Conservation (phyloP, 768 basidiomycete genomes). For the Suillus brevipes region DNA sequence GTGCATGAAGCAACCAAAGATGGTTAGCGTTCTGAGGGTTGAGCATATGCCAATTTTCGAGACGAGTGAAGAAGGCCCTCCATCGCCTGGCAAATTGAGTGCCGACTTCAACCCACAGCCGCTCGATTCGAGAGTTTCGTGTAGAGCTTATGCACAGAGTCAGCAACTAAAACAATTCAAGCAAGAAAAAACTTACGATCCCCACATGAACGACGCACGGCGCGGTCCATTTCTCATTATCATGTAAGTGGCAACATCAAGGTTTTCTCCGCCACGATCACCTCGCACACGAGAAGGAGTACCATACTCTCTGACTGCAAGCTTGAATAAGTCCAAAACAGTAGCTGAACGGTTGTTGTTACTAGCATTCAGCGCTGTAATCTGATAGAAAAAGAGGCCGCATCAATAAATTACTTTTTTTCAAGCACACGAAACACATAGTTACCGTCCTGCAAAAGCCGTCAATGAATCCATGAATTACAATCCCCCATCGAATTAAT, state of each 20-base stretch:
- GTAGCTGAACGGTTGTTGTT: constrained; percentile 28
- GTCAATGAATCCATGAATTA: neutral
- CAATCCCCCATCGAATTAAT: neutral
- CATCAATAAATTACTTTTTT: constrained; percentile 1
- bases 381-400: constrained; percentile 11
- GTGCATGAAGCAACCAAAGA: constrained; percentile 41
- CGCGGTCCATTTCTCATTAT: constrained; percentile 21
- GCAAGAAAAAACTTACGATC: constrained; percentile 19
- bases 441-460: neutral
- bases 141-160: constrained; percentile 32
- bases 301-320: constrained; percentile 14
- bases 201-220: constrained; percentile 29
- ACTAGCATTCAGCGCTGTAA: constrained; percentile 32
- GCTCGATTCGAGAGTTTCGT: constrained; percentile 44
- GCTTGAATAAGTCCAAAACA: constrained; percentile 25
- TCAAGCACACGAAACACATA: neutral
- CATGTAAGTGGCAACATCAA: constrained; percentile 28
- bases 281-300: constrained; percentile 26
- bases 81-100: constrained; percentile 38
- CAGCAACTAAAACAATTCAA: neutral
- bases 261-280: constrained; percentile 32
- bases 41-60: constrained; percentile 37
- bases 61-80: constrained; percentile 41
- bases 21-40: constrained; percentile 33
- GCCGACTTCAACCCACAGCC: constrained; percentile 46